A percentile compares a stretch with the other conserved stretches of the same genome.
These are phyloP conservation scores for Saksenaea oblongispora DNA, from an alignment of 371 early-diverging fungal genomes.

Conservation along the genomic window DNA sequence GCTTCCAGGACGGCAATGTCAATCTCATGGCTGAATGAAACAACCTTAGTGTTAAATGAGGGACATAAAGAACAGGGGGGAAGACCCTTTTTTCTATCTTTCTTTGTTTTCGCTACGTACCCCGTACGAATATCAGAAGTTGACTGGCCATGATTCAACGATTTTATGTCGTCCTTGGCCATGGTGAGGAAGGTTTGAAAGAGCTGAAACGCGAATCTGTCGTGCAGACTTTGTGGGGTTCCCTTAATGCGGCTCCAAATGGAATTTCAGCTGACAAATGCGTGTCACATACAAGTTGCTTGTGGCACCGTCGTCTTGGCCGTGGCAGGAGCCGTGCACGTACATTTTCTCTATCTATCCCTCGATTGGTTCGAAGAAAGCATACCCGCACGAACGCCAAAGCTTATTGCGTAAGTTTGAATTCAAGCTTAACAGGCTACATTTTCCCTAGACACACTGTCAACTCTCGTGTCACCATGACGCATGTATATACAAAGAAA, in stretches of 20 bases:
- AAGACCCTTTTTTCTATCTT: not conserved
- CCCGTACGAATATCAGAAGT: constrained; percentile 39
- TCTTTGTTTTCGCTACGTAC: constrained; percentile 16
- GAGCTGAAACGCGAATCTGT: not conserved
- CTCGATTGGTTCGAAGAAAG: not conserved
- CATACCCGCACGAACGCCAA: not conserved
- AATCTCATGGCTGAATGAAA: constrained; percentile 60
- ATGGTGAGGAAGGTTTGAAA: constrained; percentile 4
- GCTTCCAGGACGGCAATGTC: constrained; percentile 57
- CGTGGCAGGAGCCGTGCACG: not conserved
- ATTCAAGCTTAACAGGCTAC: too few species aligned
- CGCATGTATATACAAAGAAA: not conserved
- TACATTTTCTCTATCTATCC: not conserved
- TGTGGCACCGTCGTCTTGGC: not conserved
- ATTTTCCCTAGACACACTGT: too few species aligned
- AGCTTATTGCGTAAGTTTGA: too few species aligned
- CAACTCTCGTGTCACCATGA: too few species aligned
- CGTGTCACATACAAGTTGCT: not conserved
- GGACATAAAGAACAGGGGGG: not conserved
- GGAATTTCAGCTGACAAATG: constrained; percentile 1
- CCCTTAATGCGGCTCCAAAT: not conserved
- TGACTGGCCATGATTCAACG: constrained; percentile 23
- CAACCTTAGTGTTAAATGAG: not conserved
- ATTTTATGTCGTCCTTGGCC: constrained; percentile 5
- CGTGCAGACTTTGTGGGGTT: not conserved